These are phyloP conservation scores for Dipteronia sinensis DNA, from an alignment of 345 rosid genomes.

Conservation along the genomic window DNA sequence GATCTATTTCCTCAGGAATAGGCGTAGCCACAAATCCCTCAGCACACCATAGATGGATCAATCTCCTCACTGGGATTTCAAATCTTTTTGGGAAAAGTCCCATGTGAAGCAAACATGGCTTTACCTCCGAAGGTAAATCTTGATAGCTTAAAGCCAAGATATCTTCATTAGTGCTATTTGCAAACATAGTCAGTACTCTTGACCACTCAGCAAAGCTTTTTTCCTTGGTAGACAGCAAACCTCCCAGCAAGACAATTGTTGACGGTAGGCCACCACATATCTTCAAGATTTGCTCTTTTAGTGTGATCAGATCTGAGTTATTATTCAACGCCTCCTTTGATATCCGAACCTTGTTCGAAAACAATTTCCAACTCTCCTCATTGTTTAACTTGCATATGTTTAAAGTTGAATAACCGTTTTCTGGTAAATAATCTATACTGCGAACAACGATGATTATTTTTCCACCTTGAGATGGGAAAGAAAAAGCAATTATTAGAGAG, in stretches of 20 bases:
- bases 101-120: constrained; percentile 37
- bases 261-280: background rate
- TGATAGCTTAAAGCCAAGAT: constrained; percentile 22
- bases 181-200: background rate
- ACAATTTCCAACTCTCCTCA: background rate
- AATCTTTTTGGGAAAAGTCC: constrained; percentile 35
- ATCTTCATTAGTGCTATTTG: constrained; percentile 15
- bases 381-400: background rate
- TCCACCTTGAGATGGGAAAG: background rate
- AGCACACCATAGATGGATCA: no score
- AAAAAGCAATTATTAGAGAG: background rate
- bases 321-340: background rate
- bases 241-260: background rate
- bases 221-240: background rate
- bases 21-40: no score
- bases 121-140: constrained; percentile 19
- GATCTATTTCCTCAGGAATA: no score
- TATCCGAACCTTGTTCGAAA: background rate
- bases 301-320: background rate
- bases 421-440: background rate
- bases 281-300: background rate
- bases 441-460: background rate
- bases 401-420: background rate
- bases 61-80: no score
- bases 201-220: background rate